These are phyloP conservation scores for Coemansia sp. DNA, from an alignment of 192 early-diverging fungal genomes.

Conservation along the genomic window DNA sequence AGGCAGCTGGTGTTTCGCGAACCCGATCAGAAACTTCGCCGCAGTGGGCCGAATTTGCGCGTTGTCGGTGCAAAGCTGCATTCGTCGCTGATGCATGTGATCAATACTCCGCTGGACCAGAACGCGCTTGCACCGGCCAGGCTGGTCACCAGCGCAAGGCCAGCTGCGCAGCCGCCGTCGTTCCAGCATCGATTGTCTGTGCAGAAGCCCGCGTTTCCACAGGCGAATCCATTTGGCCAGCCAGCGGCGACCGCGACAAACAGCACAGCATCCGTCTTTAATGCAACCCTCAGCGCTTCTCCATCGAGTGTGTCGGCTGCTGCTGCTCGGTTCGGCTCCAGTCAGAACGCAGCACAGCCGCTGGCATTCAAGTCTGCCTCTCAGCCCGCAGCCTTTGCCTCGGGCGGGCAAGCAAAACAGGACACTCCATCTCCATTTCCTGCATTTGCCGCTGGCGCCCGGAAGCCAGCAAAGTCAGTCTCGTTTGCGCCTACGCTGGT, in stretches of 20 bases:
- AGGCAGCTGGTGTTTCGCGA: constrained; percentile 33
- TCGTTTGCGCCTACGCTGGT: constrained; percentile 3
- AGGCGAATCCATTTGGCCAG: too few relatives aligned
- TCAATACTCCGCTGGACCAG: constrained; percentile 25
- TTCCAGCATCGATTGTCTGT: not conserved
- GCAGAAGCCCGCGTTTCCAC: not conserved
- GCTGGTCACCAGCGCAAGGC: not conserved
- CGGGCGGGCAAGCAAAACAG: not conserved
- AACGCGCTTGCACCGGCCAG: constrained; percentile 13
- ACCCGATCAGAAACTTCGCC: constrained; percentile 25
- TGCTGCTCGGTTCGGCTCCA: not conserved
- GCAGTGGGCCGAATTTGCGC: constrained; percentile 24
- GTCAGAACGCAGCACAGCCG: not conserved
- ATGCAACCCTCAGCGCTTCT: not conserved
- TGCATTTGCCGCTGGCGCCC: not conserved
- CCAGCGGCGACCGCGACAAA: not conserved
- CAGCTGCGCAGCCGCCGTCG: not conserved
- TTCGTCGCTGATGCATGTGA: constrained; percentile 34
- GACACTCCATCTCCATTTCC: not conserved
- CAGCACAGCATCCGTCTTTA: not conserved
- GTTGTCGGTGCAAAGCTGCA: constrained; percentile 44
- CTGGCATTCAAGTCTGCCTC: not conserved
- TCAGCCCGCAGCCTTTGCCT: not conserved
- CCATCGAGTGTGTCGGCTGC: not conserved
- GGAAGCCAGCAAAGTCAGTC: constrained; percentile 1